Conservation (phyloP, 108 stramenopile genomes). For the Schizochytrium sp. region DNA sequence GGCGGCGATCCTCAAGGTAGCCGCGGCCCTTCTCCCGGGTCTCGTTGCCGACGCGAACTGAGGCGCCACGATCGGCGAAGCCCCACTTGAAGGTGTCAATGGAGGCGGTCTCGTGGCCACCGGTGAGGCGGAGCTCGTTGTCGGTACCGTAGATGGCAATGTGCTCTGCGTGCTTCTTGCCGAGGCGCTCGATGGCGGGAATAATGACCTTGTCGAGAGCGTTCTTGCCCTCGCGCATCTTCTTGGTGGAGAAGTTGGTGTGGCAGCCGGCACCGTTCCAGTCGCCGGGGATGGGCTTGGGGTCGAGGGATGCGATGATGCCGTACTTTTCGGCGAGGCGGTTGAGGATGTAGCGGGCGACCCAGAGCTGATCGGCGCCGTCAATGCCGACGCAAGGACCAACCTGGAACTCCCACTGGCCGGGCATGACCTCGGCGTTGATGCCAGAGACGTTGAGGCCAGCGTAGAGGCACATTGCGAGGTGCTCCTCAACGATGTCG, state of each 20-base stretch:
- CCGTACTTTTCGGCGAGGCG: conserved; percentile 94
- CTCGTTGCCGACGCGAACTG: conserved; percentile 83
- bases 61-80: conserved; percentile 93
- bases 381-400: conserved; percentile 95
- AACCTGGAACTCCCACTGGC: conserved; percentile 96
- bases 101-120: conserved; percentile 83
- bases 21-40: conserved; percentile 78
- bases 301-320: conserved; percentile 87
- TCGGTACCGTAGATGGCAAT: conserved; percentile 94
- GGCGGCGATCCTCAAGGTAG: conserved; percentile 96
- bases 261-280: conserved; percentile 99
- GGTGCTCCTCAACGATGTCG: conserved; percentile 77
- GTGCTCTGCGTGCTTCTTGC: conserved; percentile 82
- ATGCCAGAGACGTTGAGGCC: conserved; percentile 85
- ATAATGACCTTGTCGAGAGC: conserved; percentile 67
- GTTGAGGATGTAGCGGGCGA: conserved; percentile 87
- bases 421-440: conserved; percentile 98
- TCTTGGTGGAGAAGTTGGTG: conserved; percentile 91
- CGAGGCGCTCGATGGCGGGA: conserved; percentile 89
- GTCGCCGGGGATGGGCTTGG: conserved; percentile 96
- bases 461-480: conserved; percentile 89
- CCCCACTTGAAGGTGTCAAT: conserved; percentile 85
- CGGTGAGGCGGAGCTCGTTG: conserved; percentile 91
- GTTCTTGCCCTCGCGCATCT: conserved; percentile 86
- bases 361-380: conserved; percentile 89